phyloP scores from a whole-genome alignment of 345 rosid species.

The Garcia nutans region DNA sequence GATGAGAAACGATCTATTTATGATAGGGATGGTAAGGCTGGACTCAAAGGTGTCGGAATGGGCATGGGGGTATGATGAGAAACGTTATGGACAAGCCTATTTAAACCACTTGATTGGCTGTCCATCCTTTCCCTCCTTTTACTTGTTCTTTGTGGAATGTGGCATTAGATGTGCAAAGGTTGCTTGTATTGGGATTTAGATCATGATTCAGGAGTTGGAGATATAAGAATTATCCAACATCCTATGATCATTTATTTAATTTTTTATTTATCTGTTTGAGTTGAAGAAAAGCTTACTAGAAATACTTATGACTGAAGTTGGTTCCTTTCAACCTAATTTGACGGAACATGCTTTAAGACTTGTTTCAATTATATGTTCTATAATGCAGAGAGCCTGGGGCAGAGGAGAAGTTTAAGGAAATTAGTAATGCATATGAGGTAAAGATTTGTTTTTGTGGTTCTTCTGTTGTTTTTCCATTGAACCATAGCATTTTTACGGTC shows the following conservation, averaged over 20 bases:
- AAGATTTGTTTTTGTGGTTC: slow-evolving; percentile 20
- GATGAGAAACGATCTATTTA: too few relatives aligned
- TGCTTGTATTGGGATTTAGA: not conserved
- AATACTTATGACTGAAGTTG: not conserved
- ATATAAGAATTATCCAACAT: too few relatives aligned
- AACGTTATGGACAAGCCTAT: slow-evolving; percentile 1
- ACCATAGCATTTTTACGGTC: not conserved
- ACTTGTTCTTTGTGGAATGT: not conserved
- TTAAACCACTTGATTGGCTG: not conserved
- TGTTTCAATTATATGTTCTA: not conserved
- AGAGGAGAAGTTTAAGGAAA: slow-evolving; percentile 48
- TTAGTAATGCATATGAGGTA: slow-evolving; percentile 98
- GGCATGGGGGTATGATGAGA: too few relatives aligned
- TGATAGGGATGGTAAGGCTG: too few relatives aligned
- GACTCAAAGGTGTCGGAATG: too few relatives aligned
- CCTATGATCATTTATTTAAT: not conserved
- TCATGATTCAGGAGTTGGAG: not conserved
- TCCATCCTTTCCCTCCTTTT: not conserved
- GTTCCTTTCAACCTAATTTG: not conserved
- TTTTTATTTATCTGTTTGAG: not conserved
- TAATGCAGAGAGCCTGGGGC: not conserved
- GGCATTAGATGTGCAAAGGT: not conserved
- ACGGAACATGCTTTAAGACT: not conserved
- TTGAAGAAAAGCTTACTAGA: not conserved
- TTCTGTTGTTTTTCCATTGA: slow-evolving; percentile 9